Evolutionary conservation across 257 asterid species (phyloP).

Genomic region (Prunella vulgaris): DNA sequence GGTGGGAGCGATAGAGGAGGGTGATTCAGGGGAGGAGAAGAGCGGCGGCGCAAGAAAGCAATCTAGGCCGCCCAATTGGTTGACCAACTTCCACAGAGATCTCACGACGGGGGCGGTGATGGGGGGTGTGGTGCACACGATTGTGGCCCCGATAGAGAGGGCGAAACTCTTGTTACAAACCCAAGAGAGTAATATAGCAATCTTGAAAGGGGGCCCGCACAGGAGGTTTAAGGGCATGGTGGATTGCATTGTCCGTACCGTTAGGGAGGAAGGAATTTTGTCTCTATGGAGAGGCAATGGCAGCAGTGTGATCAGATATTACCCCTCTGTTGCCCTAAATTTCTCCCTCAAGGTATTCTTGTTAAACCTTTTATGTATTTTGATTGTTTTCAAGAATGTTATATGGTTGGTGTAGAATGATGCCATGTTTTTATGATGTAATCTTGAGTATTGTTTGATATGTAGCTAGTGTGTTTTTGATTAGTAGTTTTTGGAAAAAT

Average conservation of each 20-base stretch:
- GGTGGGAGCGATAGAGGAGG: conserved; percentile 34
- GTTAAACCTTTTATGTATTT: background rate
- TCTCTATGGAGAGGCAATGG: conserved; percentile 99
- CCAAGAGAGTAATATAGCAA: conserved; percentile 91
- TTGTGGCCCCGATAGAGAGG: conserved; percentile 95
- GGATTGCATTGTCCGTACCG: conserved; percentile 76
- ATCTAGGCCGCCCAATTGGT: conserved; percentile 37
- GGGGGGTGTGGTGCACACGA: conserved; percentile 98
- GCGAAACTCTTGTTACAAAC: conserved; percentile 93
- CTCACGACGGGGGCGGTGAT: conserved; percentile 85
- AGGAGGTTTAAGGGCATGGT: conserved; percentile 87
- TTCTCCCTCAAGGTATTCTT: conserved; percentile 85
- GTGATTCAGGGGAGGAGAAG: conserved; percentile 34
- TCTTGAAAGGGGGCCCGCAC: conserved; percentile 64
- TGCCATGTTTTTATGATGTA: background rate
- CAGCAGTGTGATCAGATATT: conserved; percentile 89
- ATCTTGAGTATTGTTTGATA: background rate
- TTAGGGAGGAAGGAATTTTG: conserved; percentile 77
- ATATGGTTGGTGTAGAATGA: background rate
- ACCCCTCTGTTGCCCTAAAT: conserved; percentile 95
- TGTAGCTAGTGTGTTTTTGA: background rate
- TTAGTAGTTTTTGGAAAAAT: background rate
- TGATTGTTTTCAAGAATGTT: conserved; percentile 11
- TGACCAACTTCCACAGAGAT: conserved; percentile 69
- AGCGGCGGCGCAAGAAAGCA: conserved; percentile 26